Evolutionary conservation across 2,329 filamentous ascomycete genomes (phyloP).

Genomic region (Epichloe sylvatica): DNA sequence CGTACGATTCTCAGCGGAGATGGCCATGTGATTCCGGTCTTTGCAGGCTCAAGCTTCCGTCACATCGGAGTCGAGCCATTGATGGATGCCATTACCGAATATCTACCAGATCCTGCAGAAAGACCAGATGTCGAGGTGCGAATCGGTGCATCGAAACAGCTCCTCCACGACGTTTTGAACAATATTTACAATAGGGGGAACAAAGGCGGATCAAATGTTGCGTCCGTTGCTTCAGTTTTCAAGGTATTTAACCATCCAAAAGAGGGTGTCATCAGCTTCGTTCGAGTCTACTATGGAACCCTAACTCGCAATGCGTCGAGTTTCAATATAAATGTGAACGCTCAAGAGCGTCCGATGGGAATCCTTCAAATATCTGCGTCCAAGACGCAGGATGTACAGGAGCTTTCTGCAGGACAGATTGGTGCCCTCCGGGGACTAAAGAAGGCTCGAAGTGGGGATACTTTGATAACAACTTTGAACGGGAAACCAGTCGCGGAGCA

Average conservation of each 20-base stretch:
- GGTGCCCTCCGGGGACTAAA: conserved; percentile 87
- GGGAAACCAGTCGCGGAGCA: conserved; percentile 50
- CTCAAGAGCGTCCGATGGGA: conserved; percentile 66
- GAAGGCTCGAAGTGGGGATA: conserved; percentile 85
- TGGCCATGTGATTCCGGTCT: conserved; percentile 68
- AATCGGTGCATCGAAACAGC: conserved; percentile 39
- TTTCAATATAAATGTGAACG: conserved; percentile 74
- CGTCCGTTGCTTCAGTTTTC: conserved; percentile 59
- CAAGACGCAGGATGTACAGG: conserved; percentile 70
- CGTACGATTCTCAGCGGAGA: conserved; percentile 53
- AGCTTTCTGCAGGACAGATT: conserved; percentile 76
- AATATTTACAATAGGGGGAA: conserved; percentile 18
- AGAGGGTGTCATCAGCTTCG: conserved; percentile 78
- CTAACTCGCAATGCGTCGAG: conserved; percentile 60
- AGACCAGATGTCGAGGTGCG: conserved; percentile 67
- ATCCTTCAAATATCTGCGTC: conserved; percentile 83
- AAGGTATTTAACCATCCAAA: conserved; percentile 86
- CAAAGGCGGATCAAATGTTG: conserved; percentile 21
- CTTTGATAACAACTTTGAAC: conserved; percentile 59
- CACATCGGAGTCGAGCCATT: conserved; percentile 91
- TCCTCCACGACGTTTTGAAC: conserved; percentile 24
- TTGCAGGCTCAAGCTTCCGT: conserved; percentile 82
- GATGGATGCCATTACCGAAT: conserved; percentile 75
- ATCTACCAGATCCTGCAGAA: conserved; percentile 71
- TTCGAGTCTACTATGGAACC: conserved; percentile 78